Conservation (phyloP, 225 moss, liverwort and hornwort genomes). For the Sphagnum tenellum region DNA sequence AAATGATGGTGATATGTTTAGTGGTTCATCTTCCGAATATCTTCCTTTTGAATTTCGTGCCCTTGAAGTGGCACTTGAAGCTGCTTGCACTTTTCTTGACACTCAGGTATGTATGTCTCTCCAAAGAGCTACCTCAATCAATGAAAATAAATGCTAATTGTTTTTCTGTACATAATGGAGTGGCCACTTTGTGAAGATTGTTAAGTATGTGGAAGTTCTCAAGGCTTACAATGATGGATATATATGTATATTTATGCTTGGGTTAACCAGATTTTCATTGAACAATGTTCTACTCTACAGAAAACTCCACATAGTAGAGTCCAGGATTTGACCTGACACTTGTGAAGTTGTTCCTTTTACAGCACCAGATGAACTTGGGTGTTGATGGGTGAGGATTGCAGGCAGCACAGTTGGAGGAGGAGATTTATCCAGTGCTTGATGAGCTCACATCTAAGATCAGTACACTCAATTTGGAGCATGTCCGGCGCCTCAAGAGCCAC, state of each 20-base stretch:
- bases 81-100: not conserved
- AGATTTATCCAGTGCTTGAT: slow-evolving; percentile 91
- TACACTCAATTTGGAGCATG: slow-evolving; percentile 93
- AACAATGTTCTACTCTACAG: too few species aligned
- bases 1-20: not conserved
- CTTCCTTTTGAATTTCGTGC: not conserved
- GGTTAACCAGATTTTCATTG: too few species aligned
- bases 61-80: not conserved
- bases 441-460: slow-evolving; percentile 93
- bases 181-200: too few species aligned
- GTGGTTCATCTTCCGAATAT: not conserved
- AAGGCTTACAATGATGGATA: not conserved
- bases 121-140: too few species aligned
- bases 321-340: too few species aligned
- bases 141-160: not conserved
- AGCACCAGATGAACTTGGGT: too few species aligned
- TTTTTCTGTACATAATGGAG: not conserved
- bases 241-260: too few species aligned
- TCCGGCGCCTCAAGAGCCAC: slow-evolving; percentile 87
- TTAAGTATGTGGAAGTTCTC: not conserved
- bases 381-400: slow-evolving; percentile 3
- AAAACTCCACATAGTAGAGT: too few species aligned
- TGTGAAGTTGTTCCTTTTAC: too few species aligned
- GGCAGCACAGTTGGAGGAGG: slow-evolving; percentile 78
- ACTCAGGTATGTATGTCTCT: not conserved